phyloP scores from a whole-genome alignment of 2,329 filamentous ascomycete species.

The Ophiostoma sp. region DNA sequence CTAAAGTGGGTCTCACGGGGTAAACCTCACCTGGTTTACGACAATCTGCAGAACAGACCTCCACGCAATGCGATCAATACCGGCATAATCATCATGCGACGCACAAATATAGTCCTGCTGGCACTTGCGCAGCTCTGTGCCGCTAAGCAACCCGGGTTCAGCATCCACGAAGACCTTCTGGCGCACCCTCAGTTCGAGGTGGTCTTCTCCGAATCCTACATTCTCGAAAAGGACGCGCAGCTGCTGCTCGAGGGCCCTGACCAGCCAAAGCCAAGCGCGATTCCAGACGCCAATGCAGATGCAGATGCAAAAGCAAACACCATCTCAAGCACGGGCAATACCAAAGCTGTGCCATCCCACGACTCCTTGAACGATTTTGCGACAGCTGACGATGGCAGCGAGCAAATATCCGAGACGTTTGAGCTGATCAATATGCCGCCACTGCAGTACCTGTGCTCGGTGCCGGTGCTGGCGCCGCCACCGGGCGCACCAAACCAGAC shows the following conservation, averaged over 20 bases:
- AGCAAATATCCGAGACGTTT: slow-evolving; percentile 48
- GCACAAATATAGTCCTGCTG: slow-evolving; percentile 42
- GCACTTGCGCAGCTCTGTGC: slow-evolving; percentile 41
- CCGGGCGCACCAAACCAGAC: slow-evolving; percentile 54
- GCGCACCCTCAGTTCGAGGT: slow-evolving; percentile 88
- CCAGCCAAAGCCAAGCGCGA: slow-evolving; percentile 12
- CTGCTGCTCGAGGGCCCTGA: slow-evolving; percentile 46
- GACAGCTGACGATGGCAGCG: slow-evolving; percentile 33
- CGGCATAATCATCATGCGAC: slow-evolving; percentile 46
- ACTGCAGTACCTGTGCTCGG: slow-evolving; percentile 74
- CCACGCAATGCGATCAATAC: not conserved
- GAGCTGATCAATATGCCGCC: slow-evolving; percentile 68
- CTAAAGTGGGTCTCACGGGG: not conserved
- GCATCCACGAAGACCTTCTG: slow-evolving; percentile 80
- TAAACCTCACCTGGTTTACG: not conserved
- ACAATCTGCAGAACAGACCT: not conserved
- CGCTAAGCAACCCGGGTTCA: slow-evolving; percentile 59
- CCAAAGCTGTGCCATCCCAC: not conserved
- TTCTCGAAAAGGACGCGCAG: slow-evolving; percentile 65
- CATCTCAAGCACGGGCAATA: not conserved
- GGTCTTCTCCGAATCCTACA: slow-evolving; percentile 64
- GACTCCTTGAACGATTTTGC: slow-evolving; percentile 24
- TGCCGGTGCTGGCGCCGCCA: slow-evolving; percentile 62
- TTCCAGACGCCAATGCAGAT: not conserved
- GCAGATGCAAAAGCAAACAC: not conserved